Conservation (phyloP, 2,329 filamentous ascomycete species). For the Xylogone sp. region DNA sequence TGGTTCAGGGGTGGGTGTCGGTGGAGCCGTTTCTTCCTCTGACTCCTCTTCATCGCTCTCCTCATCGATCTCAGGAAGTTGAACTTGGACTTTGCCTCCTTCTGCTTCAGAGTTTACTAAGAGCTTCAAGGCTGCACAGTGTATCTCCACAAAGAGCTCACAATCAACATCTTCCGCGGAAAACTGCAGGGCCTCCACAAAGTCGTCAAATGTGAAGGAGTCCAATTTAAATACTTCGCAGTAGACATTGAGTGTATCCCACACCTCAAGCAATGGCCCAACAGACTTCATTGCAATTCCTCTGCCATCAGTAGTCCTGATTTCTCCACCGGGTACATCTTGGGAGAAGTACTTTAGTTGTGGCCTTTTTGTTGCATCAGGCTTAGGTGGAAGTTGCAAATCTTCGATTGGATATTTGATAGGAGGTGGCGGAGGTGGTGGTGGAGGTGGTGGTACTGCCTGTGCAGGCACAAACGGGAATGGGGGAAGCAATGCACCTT, state of each 20-base stretch:
- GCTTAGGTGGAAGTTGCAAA: slow-evolving; percentile 69
- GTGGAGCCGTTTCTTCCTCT: slow-evolving; percentile 46
- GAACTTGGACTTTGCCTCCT: slow-evolving; percentile 75
- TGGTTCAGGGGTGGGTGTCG: slow-evolving; percentile 64
- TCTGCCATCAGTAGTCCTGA: slow-evolving; percentile 40
- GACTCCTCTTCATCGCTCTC: slow-evolving; percentile 67
- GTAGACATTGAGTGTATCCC: slow-evolving; percentile 98
- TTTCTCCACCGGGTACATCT: slow-evolving; percentile 50
- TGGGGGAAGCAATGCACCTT: neutral
- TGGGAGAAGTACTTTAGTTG: slow-evolving; percentile 72
- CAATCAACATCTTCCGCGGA: slow-evolving; percentile 71
- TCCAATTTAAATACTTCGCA: slow-evolving; percentile 91
- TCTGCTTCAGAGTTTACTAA: slow-evolving; percentile 73
- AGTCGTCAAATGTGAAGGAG: slow-evolving; percentile 97
- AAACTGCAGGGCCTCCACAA: slow-evolving; percentile 80
- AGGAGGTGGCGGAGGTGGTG: slow-evolving; percentile 66
- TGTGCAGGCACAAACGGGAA: slow-evolving; percentile 34
- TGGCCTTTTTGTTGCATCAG: slow-evolving; percentile 63
- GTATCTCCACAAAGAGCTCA: slow-evolving; percentile 83
- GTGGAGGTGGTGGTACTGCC: slow-evolving; percentile 45
- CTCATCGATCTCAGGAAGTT: slow-evolving; percentile 69
- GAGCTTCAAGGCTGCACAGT: slow-evolving; percentile 86
- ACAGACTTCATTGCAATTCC: slow-evolving; percentile 79
- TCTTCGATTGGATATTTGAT: slow-evolving; percentile 97
- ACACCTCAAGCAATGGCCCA: slow-evolving; percentile 82